Base-by-base conservation (phyloP, 441 rosid genomes). In the Manihot esculenta region DNA sequence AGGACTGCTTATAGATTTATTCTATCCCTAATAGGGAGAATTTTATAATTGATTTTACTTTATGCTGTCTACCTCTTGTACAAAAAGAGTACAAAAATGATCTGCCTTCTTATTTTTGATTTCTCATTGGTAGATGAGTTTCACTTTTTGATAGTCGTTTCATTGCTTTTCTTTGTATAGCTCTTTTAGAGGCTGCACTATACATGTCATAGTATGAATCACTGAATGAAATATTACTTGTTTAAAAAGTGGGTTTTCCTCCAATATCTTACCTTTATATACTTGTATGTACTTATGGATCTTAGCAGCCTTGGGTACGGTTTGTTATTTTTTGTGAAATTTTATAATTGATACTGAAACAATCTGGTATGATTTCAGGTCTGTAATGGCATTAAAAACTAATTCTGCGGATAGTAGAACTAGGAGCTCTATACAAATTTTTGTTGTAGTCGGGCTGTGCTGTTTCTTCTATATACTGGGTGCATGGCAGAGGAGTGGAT, bases 401-500 rank as follows among this genome's bases (percentile, higher is more conserved):
- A 90, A 59, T 82, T 82, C 90, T 50, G 83, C 78, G 62, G 99
- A 93, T 72, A 83, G 86, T 54, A 88, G 89, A 79, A 88, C 97
- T 3, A 84, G 99, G 78, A 91, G 97, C 79, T 85, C 97, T 27
- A 72, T 95, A 48, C 95, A 89, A 70, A 84, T 95, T 72, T 88
- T 91, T 70, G 84, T 93, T 12, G 92, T 95, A 11, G 86, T 83
- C 26, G 92, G 94, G 66, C 62, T 95, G 41, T 95, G 99, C 76
- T 87, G 96, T 71, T 96, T 93, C 81, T 96, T 93, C 70, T 96
- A 96, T 80, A 81, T 93, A 38, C 71, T 96, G 21, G 98, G 99
- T 30, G 99, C 98, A 35, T 95, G 99, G 99, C 99, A 93, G 77
- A 79, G 91, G 56, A 95, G 99, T 71, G 99, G 99, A 2, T 95